Conservation (phyloP, 352 stramenopile species). For the Globisporangium irregulare region DNA sequence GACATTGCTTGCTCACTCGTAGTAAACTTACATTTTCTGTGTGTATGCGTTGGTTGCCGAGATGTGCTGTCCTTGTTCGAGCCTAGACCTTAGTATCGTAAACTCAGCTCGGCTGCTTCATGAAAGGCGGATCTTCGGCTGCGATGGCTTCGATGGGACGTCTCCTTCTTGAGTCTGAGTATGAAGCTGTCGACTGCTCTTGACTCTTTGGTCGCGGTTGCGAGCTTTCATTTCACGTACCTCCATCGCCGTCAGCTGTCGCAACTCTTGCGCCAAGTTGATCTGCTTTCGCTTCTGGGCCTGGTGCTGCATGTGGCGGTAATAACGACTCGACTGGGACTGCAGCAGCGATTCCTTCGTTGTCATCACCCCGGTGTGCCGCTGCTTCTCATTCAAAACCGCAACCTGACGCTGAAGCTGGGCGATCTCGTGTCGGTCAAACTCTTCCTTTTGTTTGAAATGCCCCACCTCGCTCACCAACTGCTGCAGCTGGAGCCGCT, state of each 20-base stretch:
- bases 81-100: too few relatives aligned
- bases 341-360: conserved; percentile 6
- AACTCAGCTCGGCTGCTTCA: background rate
- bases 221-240: conserved; percentile 31
- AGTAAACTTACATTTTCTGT: background rate
- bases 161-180: background rate
- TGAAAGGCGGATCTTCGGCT: background rate
- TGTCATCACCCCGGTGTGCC: conserved; percentile 3
- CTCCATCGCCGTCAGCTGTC: conserved; percentile 33
- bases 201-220: conserved; percentile 14
- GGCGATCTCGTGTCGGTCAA: conserved; percentile 22
- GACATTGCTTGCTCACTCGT: background rate
- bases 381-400: conserved; percentile 31
- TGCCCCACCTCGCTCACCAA: conserved; percentile 13
- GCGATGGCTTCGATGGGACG: background rate
- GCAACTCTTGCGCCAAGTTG: conserved; percentile 31
- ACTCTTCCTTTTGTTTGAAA: conserved; percentile 21
- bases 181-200: background rate
- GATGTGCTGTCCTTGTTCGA: too few relatives aligned
- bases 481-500: conserved; percentile 28
- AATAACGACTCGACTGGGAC: conserved; percentile 12
- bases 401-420: conserved; percentile 31
- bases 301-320: conserved; percentile 26
- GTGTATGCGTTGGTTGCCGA: too few relatives aligned
- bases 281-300: conserved; percentile 32